phyloP scores from a whole-genome alignment of 768 basidiomycete species.

The Pulveroboletus sp. region DNA sequence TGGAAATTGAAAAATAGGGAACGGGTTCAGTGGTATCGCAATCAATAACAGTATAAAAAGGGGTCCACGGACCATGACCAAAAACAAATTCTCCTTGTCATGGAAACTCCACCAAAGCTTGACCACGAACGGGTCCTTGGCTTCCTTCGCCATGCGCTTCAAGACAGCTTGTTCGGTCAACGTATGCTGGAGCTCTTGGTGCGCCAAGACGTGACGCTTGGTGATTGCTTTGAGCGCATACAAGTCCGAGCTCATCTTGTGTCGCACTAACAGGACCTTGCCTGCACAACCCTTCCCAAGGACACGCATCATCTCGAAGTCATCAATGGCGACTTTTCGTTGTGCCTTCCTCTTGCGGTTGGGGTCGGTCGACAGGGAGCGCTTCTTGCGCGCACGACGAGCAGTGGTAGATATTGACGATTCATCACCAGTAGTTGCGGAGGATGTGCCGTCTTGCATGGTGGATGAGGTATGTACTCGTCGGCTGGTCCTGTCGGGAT shows the following conservation, averaged over 20 bases:
- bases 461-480: constrained; percentile 57
- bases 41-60: constrained; percentile 12
- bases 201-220: constrained; percentile 93
- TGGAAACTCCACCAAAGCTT: constrained; percentile 98
- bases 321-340: constrained; percentile 76
- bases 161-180: constrained; percentile 94
- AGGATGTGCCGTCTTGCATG: constrained; percentile 49
- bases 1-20: constrained; percentile 11
- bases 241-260: constrained; percentile 65
- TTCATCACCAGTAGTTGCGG: constrained; percentile 62
- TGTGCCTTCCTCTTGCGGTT: constrained; percentile 49
- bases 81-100: constrained; percentile 93
- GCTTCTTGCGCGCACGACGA: constrained; percentile 49
- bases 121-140: constrained; percentile 90
- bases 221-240: constrained; percentile 98
- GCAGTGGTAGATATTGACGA: constrained; percentile 63
- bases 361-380: constrained; percentile 46
- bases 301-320: constrained; percentile 97
- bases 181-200: constrained; percentile 95
- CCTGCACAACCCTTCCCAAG: constrained; percentile 97
- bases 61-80: constrained; percentile 74
- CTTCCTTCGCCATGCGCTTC: constrained; percentile 87
- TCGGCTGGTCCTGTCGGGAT: constrained; percentile 60
- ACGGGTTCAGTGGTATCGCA: constrained; percentile 11
- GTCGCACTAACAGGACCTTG: constrained; percentile 87